Percentiles rank a stretch among this genome's conserved stretches.
These are phyloP conservation scores for Kazachstania psychrophila DNA, from an alignment of 805 yeast species.

Conservation along the genomic window DNA sequence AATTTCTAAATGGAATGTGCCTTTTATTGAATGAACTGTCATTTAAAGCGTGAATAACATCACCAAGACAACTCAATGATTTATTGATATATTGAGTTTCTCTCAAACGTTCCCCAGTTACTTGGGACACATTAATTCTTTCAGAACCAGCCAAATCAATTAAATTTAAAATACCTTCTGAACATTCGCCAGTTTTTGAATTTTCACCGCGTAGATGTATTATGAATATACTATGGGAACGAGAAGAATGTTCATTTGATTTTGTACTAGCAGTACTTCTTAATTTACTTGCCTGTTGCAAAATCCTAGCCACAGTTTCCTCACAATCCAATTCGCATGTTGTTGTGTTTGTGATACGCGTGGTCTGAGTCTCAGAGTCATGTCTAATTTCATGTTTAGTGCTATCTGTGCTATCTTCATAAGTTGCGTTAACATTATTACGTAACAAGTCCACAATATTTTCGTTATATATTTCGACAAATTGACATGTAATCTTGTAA, in stretches of 20 bases:
- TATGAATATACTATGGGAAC: conserved; percentile 82
- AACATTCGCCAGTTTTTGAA: conserved; percentile 36
- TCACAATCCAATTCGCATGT: conserved; percentile 38
- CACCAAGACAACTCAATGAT: conserved; percentile 81
- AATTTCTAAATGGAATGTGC: conserved; percentile 91
- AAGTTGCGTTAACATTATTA: conserved; percentile 7
- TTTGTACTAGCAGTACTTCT: conserved; percentile 76
- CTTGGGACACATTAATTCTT: conserved; percentile 65
- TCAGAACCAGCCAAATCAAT: conserved; percentile 95
- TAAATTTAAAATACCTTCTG: conserved; percentile 60
- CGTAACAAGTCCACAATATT: conserved; percentile 58
- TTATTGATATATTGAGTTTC: conserved; percentile 88
- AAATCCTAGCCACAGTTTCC: conserved; percentile 39
- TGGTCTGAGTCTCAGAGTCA: conserved; percentile 43
- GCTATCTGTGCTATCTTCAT: conserved; percentile 10
- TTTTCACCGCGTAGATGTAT: conserved; percentile 52
- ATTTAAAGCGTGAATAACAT: conserved; percentile 72
- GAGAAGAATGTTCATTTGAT: conserved; percentile 75
- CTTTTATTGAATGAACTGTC: conserved; percentile 27
- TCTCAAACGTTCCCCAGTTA: conserved; percentile 64
- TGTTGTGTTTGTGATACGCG: conserved; percentile 53
- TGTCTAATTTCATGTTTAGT: conserved; percentile 63
- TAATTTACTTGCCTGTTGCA: conserved; percentile 48
- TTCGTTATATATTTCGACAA: conserved; percentile 86
- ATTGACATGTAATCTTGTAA: conserved; percentile 58